Evolutionary conservation across 2,329 filamentous ascomycete species (phyloP).

Genomic region (Monilinia vaccinii-corymbosi): DNA sequence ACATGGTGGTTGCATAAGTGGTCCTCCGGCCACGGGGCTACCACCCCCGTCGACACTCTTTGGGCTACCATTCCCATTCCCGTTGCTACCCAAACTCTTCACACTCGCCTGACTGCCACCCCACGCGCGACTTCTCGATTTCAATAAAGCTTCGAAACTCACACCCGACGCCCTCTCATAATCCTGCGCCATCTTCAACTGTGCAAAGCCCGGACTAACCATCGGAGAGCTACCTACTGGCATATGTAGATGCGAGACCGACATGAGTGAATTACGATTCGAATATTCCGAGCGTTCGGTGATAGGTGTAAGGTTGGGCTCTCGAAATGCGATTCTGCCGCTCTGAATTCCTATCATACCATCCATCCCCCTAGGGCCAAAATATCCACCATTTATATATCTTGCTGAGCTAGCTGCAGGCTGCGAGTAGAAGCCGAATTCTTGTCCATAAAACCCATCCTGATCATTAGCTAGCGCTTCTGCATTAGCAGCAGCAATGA

Average conservation of each 20-base stretch:
- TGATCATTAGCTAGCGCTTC: conserved; percentile 86
- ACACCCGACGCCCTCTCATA: conserved; percentile 51
- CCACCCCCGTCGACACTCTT: conserved; percentile 20
- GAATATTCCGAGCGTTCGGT: conserved; percentile 95
- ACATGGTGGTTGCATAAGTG: not conserved
- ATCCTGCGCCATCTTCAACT: conserved; percentile 51
- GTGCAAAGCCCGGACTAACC: conserved; percentile 65
- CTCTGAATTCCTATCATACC: conserved; percentile 55
- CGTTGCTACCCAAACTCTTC: conserved; percentile 41
- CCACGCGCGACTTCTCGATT: conserved; percentile 67
- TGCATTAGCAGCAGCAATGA: conserved; percentile 92
- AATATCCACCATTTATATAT: conserved; percentile 78
- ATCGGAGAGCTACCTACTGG: conserved; percentile 31
- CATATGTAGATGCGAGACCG: conserved; percentile 35
- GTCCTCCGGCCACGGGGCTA: conserved; percentile 18
- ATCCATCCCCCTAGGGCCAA: conserved; percentile 64
- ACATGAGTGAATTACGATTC: conserved; percentile 78
- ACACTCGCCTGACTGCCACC: conserved; percentile 72
- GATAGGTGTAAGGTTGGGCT: conserved; percentile 91
- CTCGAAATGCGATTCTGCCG: conserved; percentile 64
- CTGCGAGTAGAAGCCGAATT: conserved; percentile 89
- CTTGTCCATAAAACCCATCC: conserved; percentile 90
- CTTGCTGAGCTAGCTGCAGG: conserved; percentile 36
- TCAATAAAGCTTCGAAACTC: conserved; percentile 59
- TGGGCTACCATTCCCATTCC: conserved; percentile 28